Base-by-base conservation (phyloP, 352 stramenopile genomes). In the Globisporangium paroecandrum region DNA sequence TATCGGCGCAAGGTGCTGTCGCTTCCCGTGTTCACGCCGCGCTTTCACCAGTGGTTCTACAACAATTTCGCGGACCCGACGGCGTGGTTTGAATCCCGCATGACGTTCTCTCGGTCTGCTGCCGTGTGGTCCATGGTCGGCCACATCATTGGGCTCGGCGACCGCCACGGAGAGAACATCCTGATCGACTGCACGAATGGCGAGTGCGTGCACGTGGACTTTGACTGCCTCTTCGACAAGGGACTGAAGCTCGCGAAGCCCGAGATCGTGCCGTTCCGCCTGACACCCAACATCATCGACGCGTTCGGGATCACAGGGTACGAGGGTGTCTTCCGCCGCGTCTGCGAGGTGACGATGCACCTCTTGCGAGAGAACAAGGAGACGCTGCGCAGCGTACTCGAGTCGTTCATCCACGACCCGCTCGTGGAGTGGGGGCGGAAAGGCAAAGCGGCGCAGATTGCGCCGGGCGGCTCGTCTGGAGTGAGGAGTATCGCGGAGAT, bases 191-290 rank as follows among this genome's bases (percentile, higher is more conserved):
- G 86, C 58, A 94, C 78, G 18, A 98, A 85, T 62, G 98, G 98
- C 47, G 98, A 99, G 81, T 99, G 96, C 68, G 97, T 99, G 12
- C 98, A 99, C 80, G 98, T 99, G 58, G 98, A 99, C 77, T 99
- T 99, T 82, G 97, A 99, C 76, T 99, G 98, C 72, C 89, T 99
- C 58, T 99, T 99, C 75, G 98, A 99, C 78, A 99, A 99, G 73
- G 98, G 97, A 6, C 82, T 99, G 5, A 91, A 94, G 69, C 81
- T 99, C 12, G 85, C 89, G 13, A 91, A 91, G 55, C 98, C 98
- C 4, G 98, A 99, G 81, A 97, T 99, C 58, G 98, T 99, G 51
- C 98, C 98, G 1, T 99, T 99, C 72, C 95, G 98, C n/a, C 85
- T 99, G 29, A 99, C 98, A 10, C 93, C 97, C 0, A 99, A 99